phyloP scores from a whole-genome alignment of 345 rosid genomes.

The Populus simonii region DNA sequence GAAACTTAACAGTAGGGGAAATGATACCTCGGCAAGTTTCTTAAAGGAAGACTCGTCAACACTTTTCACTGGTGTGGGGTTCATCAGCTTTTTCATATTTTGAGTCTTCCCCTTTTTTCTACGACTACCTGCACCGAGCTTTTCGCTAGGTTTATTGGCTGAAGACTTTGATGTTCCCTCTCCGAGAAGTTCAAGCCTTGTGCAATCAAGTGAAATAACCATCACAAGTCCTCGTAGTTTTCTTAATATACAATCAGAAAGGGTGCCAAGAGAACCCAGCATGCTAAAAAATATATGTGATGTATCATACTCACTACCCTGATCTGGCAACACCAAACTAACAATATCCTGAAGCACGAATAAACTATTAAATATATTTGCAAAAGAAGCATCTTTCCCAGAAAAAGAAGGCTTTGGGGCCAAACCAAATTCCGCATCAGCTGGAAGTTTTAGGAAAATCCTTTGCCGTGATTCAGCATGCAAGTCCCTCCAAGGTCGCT shows the following conservation, averaged over 20 bases:
- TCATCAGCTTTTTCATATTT: constrained; percentile 43
- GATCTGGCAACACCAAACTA: constrained; percentile 38
- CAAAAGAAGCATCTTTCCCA: constrained; percentile 31
- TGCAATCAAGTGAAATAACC: constrained; percentile 66
- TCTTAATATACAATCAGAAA: constrained; percentile 65
- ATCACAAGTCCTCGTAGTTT: constrained; percentile 70
- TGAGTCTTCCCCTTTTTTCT: constrained; percentile 57
- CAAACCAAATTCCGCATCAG: constrained; percentile 41
- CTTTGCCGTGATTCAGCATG: constrained; percentile 27
- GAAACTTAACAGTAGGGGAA: constrained; percentile 10
- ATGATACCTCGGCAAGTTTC: constrained; percentile 50
- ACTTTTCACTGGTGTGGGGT: constrained; percentile 26
- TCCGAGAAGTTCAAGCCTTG: constrained; percentile 74
- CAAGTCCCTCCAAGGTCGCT: constrained; percentile 31
- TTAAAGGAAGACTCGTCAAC: constrained; percentile 25
- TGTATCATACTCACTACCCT: constrained; percentile 32
- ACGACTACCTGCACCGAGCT: constrained; percentile 38
- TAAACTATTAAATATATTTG: constrained; percentile 44
- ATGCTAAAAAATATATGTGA: constrained; percentile 64
- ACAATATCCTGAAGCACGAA: constrained; percentile 58
- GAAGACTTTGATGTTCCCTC: constrained; percentile 46
- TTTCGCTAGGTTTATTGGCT: constrained; percentile 56
- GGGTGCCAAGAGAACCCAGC: constrained; percentile 53
- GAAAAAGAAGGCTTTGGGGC: constrained; percentile 23
- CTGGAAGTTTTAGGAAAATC: constrained; percentile 12